Evolutionary conservation across 2,329 filamentous ascomycete species (phyloP), one percentile per base, ranked within the genome.

Genomic region (Alternaria alternata): DNA sequence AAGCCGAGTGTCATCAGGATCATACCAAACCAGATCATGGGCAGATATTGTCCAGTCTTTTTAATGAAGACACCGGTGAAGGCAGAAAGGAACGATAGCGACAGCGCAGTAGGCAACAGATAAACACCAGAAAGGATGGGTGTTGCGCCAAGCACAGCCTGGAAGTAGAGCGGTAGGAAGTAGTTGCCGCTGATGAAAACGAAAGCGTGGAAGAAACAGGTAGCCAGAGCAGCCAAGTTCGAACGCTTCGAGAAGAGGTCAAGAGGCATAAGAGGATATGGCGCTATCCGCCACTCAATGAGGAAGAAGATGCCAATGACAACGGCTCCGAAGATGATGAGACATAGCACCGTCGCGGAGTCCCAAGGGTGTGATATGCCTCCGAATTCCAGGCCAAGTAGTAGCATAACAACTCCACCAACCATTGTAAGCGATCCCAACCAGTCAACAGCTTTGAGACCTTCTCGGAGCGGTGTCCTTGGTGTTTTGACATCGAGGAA

Each of bases 121-220:
- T 92, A 92, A 49, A 94, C 87, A 51, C 92, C 92, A 1, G 88
- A 91, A 30, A 90, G 80, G 36, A 94, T 85, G 0, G 92, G 89
- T 0, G 85, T 84, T 2, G 87, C 87, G 51, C 90, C 85, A 43
- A 92, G 83, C 52, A 91, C 88, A 52, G 89, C 86, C 79, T 96
- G 92, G 79, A 93, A 94, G 81, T 96, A 97, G 3, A 96, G 84
- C 0, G 92, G 92, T 5, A 96, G 83, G 80, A 91, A 96, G 82
- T 94, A 96, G 63, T 86, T 88, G 30, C 87, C 88, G 0, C 89
- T 87, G 71, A 94, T 93, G 81, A 94, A 94, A 65, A 91, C 88
- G 67, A 89, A 86, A 44, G 89, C 89, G 75, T 96, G 92, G 63
- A 87, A 84, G 79, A 93, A 92, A 67, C 88, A 89, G 43, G 91